Evolutionary conservation across 164 flowering plant genomes (phyloP), one percentile per base, ranked within the genome.

Genomic region (Protea cynaroides): DNA sequence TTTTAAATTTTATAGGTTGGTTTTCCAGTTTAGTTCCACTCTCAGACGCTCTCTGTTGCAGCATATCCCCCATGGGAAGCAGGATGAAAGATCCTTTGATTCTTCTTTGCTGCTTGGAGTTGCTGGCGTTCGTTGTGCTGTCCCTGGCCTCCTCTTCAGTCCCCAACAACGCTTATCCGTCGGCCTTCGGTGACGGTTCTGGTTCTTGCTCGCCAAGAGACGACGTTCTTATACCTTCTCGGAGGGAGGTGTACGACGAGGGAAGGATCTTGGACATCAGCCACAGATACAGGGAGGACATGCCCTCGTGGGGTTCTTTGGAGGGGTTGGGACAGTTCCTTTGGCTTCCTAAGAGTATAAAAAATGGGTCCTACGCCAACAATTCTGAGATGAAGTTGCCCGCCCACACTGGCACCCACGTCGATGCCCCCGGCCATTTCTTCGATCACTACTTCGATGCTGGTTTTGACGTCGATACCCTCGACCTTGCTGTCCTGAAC

Each of bases 381-480:
- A 70, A 67, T 56, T 90, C 97, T 1, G 83, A 79, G 81, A 71
- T 93, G 81, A 90, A 87, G 80, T 53, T 93, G 62, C 72, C 81
- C 4, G 49, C 81, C 24, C 98, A 93, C 71, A 77, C 91, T 10
- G 98, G 98, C n/a, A 93, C 98, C 12, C 98, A 93, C 61, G 89
- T 89, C 25, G 96, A 93, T 61, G 86, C 97, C 13, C 97, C 98
- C 12, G 94, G 96, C 0, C 98, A 93, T 53, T 77, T 88, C 43
- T 81, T 55, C 62, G 86, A 90, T 61, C 80, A 86, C 37, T 93
- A 93, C 67, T 89, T 80, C 24, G 94, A 93, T 46, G 90, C 87
- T 12, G 96, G 98, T 17, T 89, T 87, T 55, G 98, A 94, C 69
- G 90, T 91, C n/a, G 95, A 89, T 50, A 82, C 95, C 8, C 96